Conservation (phyloP, 495 filamentous ascomycete genomes). For the Halenospora varia region DNA sequence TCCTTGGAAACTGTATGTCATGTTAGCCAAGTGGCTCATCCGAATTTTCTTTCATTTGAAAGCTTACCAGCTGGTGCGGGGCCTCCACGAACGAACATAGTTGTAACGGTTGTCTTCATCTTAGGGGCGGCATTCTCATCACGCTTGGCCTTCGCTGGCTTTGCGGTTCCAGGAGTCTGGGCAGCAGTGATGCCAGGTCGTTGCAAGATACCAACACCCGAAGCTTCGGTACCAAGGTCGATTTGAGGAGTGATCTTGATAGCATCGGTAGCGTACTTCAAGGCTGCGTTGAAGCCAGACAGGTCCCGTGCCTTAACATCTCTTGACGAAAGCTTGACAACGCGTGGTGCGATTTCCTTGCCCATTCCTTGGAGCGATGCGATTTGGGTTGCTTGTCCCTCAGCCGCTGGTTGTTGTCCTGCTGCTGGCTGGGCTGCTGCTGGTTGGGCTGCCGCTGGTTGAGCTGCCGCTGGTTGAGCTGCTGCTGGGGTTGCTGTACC, state of each 20-base stretch:
- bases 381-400: conserved; percentile 32
- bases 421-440: not conserved
- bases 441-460: conserved; percentile 8
- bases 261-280: conserved; percentile 41
- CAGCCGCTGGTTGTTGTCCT: not conserved
- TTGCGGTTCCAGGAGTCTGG: conserved; percentile 9
- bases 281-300: conserved; percentile 43
- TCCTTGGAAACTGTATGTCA: conserved; percentile 6
- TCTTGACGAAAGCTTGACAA: conserved; percentile 9
- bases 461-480: conserved; percentile 17
- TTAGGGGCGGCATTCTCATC: conserved; percentile 25
- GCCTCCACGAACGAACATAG: conserved; percentile 46
- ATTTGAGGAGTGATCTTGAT: conserved; percentile 41
- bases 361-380: conserved; percentile 43
- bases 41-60: not conserved
- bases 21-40: not conserved
- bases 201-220: conserved; percentile 41
- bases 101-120: conserved; percentile 40
- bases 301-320: conserved; percentile 29
- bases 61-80: conserved; percentile 35
- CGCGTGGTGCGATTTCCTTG: conserved; percentile 44
- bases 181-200: conserved; percentile 1
- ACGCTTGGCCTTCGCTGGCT: conserved; percentile 26
- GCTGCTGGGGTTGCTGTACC: conserved; percentile 21
- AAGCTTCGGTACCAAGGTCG: conserved; percentile 42